Conservation (phyloP, 2,329 filamentous ascomycete genomes). For the Aspergillus eucalypticola region DNA sequence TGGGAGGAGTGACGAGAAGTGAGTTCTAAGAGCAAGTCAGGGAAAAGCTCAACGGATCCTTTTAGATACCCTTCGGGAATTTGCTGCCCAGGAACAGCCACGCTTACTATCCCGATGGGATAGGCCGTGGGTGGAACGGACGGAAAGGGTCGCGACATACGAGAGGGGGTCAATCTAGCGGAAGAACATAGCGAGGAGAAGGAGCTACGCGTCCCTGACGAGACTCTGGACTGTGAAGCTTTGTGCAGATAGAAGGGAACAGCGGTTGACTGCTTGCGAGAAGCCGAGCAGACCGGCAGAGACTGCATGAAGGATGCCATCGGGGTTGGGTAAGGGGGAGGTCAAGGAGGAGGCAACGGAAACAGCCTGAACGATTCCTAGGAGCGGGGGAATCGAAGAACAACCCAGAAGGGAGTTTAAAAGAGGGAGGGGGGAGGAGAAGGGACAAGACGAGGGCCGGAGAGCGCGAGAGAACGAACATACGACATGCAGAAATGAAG, state of each 20-base stretch:
- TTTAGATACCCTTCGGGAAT: background rate
- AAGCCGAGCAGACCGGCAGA: conserved; percentile 33
- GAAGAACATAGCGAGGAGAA: conserved; percentile 32
- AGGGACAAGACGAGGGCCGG: conserved; percentile 7
- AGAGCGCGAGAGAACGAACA: conserved; percentile 13
- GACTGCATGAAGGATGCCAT: conserved; percentile 37
- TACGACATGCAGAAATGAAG: conserved; percentile 16
- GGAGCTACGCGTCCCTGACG: conserved; percentile 31
- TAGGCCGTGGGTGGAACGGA: conserved; percentile 7
- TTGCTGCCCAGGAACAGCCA: background rate
- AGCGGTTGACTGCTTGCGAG: conserved; percentile 37
- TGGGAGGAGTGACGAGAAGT: conserved; percentile 24
- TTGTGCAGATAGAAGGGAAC: conserved; percentile 30
- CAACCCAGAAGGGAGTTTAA: conserved; percentile 3
- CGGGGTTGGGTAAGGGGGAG: conserved; percentile 21
- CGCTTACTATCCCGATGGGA: conserved; percentile 3
- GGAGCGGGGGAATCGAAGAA: conserved; percentile 1
- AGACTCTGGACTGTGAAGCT: conserved; percentile 29
- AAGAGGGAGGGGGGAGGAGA: conserved; percentile 1
- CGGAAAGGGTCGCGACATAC: conserved; percentile 30
- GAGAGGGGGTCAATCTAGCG: conserved; percentile 28
- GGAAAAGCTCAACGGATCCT: conserved; percentile 6
- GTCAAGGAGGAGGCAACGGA: background rate
- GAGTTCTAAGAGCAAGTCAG: conserved; percentile 24
- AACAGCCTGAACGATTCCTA: background rate